Base-by-base conservation (phyloP, 306 rosid genomes). In the Ochetophila trinervis region DNA sequence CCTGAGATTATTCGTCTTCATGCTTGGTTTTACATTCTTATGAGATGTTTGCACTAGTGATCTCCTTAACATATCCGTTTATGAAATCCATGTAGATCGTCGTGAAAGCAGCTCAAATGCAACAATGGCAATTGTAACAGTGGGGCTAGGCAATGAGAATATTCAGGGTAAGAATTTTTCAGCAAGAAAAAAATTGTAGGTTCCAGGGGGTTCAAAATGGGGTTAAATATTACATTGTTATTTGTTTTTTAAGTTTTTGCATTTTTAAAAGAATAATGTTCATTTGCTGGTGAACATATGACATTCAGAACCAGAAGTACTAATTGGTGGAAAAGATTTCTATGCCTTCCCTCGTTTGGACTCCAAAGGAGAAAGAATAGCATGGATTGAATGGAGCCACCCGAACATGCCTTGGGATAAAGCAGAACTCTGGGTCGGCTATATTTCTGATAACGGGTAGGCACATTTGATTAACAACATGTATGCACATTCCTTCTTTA, bases 351-450 rank as follows among this genome's bases (percentile, higher is more conserved):
- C 96, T 15, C 94, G 96, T 34, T 40, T 93, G 71, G 99, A 90
- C 44, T 62, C 79, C 5, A 90, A 76, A 67, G 78, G 88, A 67
- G 86, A 88, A 78, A 78, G 87, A 45, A 62, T 94, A 36, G 96
- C 97, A 48, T 93, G 99, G 99, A 86, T 93, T 67, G 96, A 93
- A 75, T 93, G 99, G 97, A 62, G 68, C 71, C 99, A 86, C 76
- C 99, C 99, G 68, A 81, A 86, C 82, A 90, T 93, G 99, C 97
- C 88, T 9, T 90, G 99, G 99, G 99, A 94, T 82, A 86, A 60
- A 79, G 65, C 99, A 67, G 86, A 94, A 76, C 96, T 94, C 63
- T 90, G 97, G 96, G 96, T 94, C 76, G 97, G 99, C 49, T 88
- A 90, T 81, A 68, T 90, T 40, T 86, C 96, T 57, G 97, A 88